A percentile compares a stretch with the other conserved stretches of the same genome.
phyloP scores from a whole-genome alignment of 352 stramenopile genomes.

The Phytophthora pini region DNA sequence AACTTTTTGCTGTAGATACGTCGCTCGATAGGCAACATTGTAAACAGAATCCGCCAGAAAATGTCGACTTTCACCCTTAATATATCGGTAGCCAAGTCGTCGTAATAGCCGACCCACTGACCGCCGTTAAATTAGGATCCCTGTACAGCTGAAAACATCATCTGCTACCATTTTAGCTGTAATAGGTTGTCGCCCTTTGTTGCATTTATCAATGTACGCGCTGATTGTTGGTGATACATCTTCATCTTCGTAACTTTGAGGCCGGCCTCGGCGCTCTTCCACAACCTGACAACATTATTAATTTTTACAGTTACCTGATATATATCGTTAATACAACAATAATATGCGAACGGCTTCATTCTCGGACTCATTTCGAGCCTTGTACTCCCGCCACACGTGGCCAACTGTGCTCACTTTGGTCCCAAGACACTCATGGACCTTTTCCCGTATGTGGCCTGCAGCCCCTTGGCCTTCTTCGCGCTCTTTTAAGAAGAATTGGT shows the following conservation, averaged over 20 bases:
- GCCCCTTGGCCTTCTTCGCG: too few relatives aligned
- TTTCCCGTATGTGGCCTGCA: too few relatives aligned
- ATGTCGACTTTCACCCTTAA: neutral
- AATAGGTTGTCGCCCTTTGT: conserved; percentile 3
- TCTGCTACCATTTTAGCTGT: conserved; percentile 10
- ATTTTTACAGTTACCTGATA: conserved; percentile 6
- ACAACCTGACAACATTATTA: conserved; percentile 6
- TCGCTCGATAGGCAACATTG: too few relatives aligned
- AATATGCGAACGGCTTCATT: neutral
- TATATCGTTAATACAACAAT: conserved; percentile 3
- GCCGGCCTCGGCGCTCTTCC: neutral
- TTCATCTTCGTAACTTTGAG: conserved; percentile 5
- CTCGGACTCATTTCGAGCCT: neutral
- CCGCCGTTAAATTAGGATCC: neutral
- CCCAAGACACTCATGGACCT: too few relatives aligned
- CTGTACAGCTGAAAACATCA: neutral
- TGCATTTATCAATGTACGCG: conserved; percentile 5
- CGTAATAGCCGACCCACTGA: conserved; percentile 2
- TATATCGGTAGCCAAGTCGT: neutral
- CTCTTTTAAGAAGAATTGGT: too few relatives aligned
- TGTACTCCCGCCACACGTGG: neutral
- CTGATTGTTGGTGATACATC: neutral
- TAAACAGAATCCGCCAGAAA: too few relatives aligned
- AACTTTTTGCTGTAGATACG: too few relatives aligned
- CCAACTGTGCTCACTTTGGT: neutral